phyloP scores from a whole-genome alignment of 1,284 basidiomycete genomes.

The Pseudozyma tsukubaensis region DNA sequence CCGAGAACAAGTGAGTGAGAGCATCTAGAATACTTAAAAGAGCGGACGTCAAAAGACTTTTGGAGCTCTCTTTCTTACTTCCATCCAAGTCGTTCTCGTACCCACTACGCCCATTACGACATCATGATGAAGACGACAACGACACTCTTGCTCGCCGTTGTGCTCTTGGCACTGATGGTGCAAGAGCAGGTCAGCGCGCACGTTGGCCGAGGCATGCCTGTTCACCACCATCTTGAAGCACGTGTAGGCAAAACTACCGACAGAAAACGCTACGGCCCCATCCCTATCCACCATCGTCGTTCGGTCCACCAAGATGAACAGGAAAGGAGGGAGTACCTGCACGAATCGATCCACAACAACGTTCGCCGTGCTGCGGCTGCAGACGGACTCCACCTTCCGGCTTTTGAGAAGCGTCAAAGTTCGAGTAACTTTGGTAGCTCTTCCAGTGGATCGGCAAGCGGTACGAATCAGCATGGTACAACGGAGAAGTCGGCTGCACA shows the following conservation, averaged over 20 bases:
- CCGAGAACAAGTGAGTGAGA: too few relatives aligned
- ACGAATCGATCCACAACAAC: slow-evolving; percentile 19
- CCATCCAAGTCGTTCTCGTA: too few relatives aligned
- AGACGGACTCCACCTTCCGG: not conserved
- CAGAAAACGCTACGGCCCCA: not conserved
- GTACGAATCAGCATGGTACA: slow-evolving; percentile 10
- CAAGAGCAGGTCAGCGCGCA: slow-evolving; percentile 13
- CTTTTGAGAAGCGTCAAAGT: slow-evolving; percentile 5
- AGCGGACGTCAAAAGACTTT: too few relatives aligned
- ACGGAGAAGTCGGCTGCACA: slow-evolving; percentile 28
- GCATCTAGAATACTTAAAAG: too few relatives aligned
- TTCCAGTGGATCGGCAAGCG: not conserved
- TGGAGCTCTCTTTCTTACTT: too few relatives aligned
- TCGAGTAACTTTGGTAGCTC: not conserved
- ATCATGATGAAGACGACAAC: slow-evolving; percentile 8
- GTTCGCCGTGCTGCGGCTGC: slow-evolving; percentile 7
- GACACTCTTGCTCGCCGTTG: slow-evolving; percentile 4
- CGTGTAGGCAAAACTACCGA: slow-evolving; percentile 14
- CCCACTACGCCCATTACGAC: not conserved
- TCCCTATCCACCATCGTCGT: slow-evolving; percentile 5
- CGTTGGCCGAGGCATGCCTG: slow-evolving; percentile 16
- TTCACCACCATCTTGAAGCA: slow-evolving; percentile 10
- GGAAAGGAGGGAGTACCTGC: not conserved
- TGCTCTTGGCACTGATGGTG: slow-evolving; percentile 8
- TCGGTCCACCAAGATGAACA: slow-evolving; percentile 7